Percentiles rank a stretch among this genome's conserved stretches.
Evolutionary conservation across 176 grass and related monocot species (phyloP).

Genomic region (Lolium multiflorum): DNA sequence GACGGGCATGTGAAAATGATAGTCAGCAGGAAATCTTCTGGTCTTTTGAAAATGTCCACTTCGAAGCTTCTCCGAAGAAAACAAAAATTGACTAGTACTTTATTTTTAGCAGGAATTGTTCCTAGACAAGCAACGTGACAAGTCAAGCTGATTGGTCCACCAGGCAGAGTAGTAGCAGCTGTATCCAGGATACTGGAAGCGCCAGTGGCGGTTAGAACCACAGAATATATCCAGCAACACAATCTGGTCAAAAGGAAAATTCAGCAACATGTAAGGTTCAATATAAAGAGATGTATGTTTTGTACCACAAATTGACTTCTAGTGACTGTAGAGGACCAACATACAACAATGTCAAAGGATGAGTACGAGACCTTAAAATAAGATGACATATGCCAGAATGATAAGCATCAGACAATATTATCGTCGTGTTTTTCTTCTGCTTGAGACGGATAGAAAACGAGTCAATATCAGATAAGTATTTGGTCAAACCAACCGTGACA

Average conservation of each 20-base stretch:
- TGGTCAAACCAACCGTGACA: not conserved
- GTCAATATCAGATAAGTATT: constrained; percentile 20
- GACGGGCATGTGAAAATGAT: not conserved
- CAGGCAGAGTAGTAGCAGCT: not conserved
- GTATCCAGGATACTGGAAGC: not conserved
- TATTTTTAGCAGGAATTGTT: too few relatives aligned
- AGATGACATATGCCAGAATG: not conserved
- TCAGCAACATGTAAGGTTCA: not conserved
- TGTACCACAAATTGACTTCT: not conserved
- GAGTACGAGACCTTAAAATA: not conserved
- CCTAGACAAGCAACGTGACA: too few relatives aligned
- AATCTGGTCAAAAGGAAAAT: too few relatives aligned
- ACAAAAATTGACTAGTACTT: not conserved
- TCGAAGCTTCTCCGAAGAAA: not conserved
- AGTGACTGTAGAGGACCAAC: not conserved
- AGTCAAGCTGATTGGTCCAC: not conserved
- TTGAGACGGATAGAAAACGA: not conserved
- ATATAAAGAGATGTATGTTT: not conserved
- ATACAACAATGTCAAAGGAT: not conserved
- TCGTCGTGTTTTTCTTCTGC: not conserved
- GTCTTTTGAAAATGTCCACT: constrained; percentile 5
- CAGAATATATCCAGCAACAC: too few relatives aligned
- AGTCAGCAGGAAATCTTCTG: constrained; percentile 39
- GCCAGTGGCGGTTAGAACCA: too few relatives aligned
- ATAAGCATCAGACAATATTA: not conserved